These are phyloP conservation scores for Elsinoe batatas DNA, from an alignment of 2,329 filamentous ascomycete genomes.

Conservation along the genomic window DNA sequence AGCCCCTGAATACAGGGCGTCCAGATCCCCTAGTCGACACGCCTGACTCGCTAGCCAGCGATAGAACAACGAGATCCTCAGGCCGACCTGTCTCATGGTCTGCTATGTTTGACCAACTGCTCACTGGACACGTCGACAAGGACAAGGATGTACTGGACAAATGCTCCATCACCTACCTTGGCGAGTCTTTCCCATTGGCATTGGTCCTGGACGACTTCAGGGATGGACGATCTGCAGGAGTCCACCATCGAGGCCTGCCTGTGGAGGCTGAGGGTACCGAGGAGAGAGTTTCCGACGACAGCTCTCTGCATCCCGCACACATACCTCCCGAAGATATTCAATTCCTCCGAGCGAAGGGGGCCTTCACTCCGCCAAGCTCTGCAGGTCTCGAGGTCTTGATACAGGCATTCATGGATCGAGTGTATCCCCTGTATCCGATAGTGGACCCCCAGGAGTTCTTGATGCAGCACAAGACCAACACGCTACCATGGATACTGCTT, in stretches of 20 bases:
- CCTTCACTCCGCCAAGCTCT: slow-evolving; percentile 13
- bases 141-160: slow-evolving; percentile 5
- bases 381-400: slow-evolving; percentile 13
- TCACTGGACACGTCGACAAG: not conserved
- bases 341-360: slow-evolving; percentile 16
- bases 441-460: slow-evolving; percentile 14
- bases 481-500: slow-evolving; percentile 17
- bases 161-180: slow-evolving; percentile 9
- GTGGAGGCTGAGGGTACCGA: not conserved
- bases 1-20: not conserved
- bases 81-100: not conserved
- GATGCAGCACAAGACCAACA: slow-evolving; percentile 9
- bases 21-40: not conserved
- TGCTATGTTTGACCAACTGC: slow-evolving; percentile 9
- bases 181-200: slow-evolving; percentile 11
- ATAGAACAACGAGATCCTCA: slow-evolving; percentile 1
- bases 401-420: slow-evolving; percentile 12
- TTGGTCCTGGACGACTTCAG: slow-evolving; percentile 12
- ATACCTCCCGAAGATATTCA: slow-evolving; percentile 13
- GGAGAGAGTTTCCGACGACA: not conserved
- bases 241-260: slow-evolving; percentile 8
- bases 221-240: not conserved
- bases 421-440: slow-evolving; percentile 16
- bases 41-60: not conserved
- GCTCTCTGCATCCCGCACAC: slow-evolving; percentile 13